Base-by-base conservation (phyloP, 225 moss, liverwort and hornwort species). In the Ulota crispa region DNA sequence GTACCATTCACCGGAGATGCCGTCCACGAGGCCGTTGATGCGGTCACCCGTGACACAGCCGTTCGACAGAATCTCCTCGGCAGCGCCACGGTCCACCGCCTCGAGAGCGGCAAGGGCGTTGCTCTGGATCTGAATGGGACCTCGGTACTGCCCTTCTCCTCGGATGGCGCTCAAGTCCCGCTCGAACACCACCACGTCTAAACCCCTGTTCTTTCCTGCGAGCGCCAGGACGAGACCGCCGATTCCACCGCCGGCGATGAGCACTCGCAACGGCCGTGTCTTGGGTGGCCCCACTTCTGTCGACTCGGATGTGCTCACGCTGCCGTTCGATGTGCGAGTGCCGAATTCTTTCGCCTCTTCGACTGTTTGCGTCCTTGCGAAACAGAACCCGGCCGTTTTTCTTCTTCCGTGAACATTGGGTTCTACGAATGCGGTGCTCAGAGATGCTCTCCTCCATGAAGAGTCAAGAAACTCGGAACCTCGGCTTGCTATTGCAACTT, bases 11-110 rank as follows among this genome's bases (percentile, higher is more conserved):
- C 99, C 99, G 0, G 92, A 89, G 56, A 99, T 83, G 8, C 99
- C 99, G 62, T 99, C 99, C 11, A 92, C 91, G 27, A 99, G 88
- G 69, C 99, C 99, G 82, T 99, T 99, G 78, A 99, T 99, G 30
- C 99, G 96, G 84, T 99, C 96, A 8, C 99, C 99, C 1, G 99
- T 99, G 64, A 99, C 92, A 57, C 99, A 99, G 32, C 99, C 99
- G 54, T 78, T 90, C 0, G 90, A 43, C 83, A 99, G 9, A 70
- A 99, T 99, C 70, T 91, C 83, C 55, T 93, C 92, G 1, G 99
- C 96, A 31, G 93, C 99, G 1, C 27, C 59, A 16, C 41, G 64
- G 83, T 99, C 99, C 36, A 99, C 94, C 1, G 99, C 99, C 86
- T 99, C 99, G 12, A 99, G 87, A 23, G 99, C 92, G 45, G 92